A percentile compares a stretch with the other conserved stretches of the same genome.
phyloP scores from a whole-genome alignment of 1,139 yeast species.

The Suhomyces yuchorum region DNA sequence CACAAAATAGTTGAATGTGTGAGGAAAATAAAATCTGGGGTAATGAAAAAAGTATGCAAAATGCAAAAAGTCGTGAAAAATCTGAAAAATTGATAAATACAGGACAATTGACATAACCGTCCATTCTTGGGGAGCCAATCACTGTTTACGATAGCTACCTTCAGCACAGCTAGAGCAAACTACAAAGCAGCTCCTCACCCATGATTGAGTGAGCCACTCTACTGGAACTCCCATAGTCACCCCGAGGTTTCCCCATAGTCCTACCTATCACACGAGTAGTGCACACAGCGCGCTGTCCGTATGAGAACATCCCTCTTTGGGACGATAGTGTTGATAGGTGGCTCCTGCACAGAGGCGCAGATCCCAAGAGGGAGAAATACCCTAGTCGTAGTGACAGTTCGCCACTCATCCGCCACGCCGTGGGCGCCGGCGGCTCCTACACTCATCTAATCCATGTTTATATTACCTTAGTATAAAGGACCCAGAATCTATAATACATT shows the following conservation, averaged over 20 bases:
- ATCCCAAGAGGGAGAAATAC: no score
- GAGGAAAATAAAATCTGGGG: background rate
- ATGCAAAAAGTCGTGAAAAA: background rate
- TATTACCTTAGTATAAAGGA: constrained; percentile 10
- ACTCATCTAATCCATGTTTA: constrained; percentile 7
- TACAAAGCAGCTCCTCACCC: no score
- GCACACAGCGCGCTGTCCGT: background rate
- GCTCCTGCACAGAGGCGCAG: background rate
- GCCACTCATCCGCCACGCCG: background rate
- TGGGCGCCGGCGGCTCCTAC: no score
- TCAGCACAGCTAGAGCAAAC: no score
- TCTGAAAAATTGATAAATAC: background rate
- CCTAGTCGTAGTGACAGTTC: no score
- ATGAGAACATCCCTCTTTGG: background rate
- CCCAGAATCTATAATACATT: constrained; percentile 16
- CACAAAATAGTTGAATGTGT: no score
- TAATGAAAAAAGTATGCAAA: background rate
- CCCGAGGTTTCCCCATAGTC: background rate
- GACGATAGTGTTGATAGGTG: background rate
- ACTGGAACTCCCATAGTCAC: no score
- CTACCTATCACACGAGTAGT: background rate
- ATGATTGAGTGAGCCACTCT: no score
- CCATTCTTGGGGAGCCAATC: no score
- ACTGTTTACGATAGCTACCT: no score
- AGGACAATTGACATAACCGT: background rate